Base-by-base conservation (phyloP, 2,329 filamentous ascomycete species). In the Ophiostoma novo-ulmi region DNA sequence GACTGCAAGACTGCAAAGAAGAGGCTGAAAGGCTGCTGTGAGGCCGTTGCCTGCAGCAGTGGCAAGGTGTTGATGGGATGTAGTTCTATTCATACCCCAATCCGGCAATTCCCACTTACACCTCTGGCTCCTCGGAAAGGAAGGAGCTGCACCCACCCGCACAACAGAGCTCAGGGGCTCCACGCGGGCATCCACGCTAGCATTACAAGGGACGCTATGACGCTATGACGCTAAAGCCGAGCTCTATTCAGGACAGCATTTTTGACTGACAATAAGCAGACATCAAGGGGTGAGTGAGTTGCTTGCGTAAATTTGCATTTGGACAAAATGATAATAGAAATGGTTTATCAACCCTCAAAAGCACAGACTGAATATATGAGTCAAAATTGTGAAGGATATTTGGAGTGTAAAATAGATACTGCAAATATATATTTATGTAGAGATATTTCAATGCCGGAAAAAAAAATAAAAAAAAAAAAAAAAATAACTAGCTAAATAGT, bases 21-120 rank as follows among this genome's bases (percentile, higher is more conserved):
- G 39, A 44, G 39, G 14, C 2, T 55, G 6, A 55, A 44, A 8
- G 4, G 26, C 10, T 5, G 44, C 44, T 5, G 38, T 26, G 44
- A 48, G 38, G 35, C 5, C 8, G 69, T 31, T 14, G 14, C 22
- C n/a, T n/a, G 58, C 31, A 13, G 8, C 39, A 31, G 63, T 11
- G 38, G 66, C 22, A 10, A 58, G 22, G 41, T 63, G 58, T 70
- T 70, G 44, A n/a, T 39, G 58, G 20, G 55, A 73, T 70, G 73
- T 73, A 65, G 74, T 64, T 71, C 71, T 75, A 75, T 75, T 75
- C 67, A 75, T 2, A 74, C 71, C 74, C 74, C 39, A 71, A 74
- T 71, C 11, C 41, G 73, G 73, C 65, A 73, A 73, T 70, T 67
- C 39, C 44, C 66, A 55, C 66, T 68, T 68, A 68, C 44, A 68